Evolutionary conservation across 2,329 filamentous ascomycete genomes (phyloP).

Genomic region (Arthrobotrys megalospora): DNA sequence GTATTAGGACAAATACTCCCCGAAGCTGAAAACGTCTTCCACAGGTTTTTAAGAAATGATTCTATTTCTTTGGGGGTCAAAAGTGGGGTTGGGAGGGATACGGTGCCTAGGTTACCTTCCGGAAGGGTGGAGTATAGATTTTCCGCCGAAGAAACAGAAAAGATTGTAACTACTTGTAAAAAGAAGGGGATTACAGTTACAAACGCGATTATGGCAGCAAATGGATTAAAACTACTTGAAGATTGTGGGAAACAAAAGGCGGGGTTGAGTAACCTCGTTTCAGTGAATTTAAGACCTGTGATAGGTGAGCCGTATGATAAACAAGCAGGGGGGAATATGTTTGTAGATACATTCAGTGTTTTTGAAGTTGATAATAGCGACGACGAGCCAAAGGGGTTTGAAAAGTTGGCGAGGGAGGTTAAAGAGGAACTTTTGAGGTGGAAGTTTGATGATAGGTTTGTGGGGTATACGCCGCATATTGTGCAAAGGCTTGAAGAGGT

Average conservation of each 20-base stretch:
- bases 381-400: not conserved
- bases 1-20: not conserved
- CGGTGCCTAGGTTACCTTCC: not conserved
- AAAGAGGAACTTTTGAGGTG: not conserved
- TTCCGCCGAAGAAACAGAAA: not conserved
- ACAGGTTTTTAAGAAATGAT: not conserved
- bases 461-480: not conserved
- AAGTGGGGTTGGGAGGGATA: not conserved
- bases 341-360: slow-evolving; percentile 12
- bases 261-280: slow-evolving; percentile 5
- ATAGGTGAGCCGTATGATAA: not conserved
- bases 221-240: not conserved
- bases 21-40: not conserved
- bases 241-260: not conserved
- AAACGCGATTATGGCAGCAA: slow-evolving; percentile 9
- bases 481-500: not conserved
- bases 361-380: slow-evolving; percentile 6
- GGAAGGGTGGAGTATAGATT: not conserved
- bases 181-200: slow-evolving; percentile 14
- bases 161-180: slow-evolving; percentile 17
- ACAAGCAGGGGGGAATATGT: slow-evolving; percentile 14
- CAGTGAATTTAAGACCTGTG: slow-evolving; percentile 1
- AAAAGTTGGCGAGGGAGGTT: slow-evolving; percentile 5
- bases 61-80: not conserved
- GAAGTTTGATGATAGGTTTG: slow-evolving; percentile 11